Evolutionary conservation across 768 basidiomycete species (phyloP).

Genomic region (Hortiboletus flavorubellus): DNA sequence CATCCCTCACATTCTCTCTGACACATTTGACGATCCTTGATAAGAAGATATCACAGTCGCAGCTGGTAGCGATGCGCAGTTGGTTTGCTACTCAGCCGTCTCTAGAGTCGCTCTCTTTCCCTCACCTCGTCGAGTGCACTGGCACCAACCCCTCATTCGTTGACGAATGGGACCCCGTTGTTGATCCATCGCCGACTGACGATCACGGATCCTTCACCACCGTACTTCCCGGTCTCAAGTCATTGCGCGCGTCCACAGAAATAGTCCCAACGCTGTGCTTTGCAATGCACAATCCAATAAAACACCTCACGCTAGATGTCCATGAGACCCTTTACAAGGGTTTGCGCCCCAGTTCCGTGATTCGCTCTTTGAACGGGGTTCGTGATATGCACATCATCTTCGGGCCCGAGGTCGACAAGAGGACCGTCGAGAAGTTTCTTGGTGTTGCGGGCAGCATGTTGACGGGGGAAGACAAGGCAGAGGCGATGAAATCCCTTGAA

Average conservation of each 20-base stretch:
- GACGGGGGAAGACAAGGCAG: slow-evolving; percentile 8
- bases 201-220: not conserved
- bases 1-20: slow-evolving; percentile 21
- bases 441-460: slow-evolving; percentile 23
- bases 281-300: slow-evolving; percentile 15
- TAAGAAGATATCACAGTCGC: slow-evolving; percentile 19
- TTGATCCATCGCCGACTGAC: not conserved
- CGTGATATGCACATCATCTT: slow-evolving; percentile 30
- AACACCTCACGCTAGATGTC: slow-evolving; percentile 23
- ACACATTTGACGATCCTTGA: slow-evolving; percentile 30
- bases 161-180: slow-evolving; percentile 9
- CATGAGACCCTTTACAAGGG: slow-evolving; percentile 30
- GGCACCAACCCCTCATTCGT: not conserved
- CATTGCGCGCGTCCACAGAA: slow-evolving; percentile 27
- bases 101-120: slow-evolving; percentile 29
- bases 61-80: slow-evolving; percentile 17
- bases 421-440: slow-evolving; percentile 32
- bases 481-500: slow-evolving; percentile 22
- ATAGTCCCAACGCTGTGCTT: slow-evolving; percentile 19
- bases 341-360: slow-evolving; percentile 25
- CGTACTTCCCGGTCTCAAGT: slow-evolving; percentile 25
- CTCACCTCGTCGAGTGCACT: slow-evolving; percentile 20
- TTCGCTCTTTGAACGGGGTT: slow-evolving; percentile 28
- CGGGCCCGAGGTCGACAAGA: slow-evolving; percentile 31
- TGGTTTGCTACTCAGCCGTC: slow-evolving; percentile 26